Conservation (phyloP, 2,329 filamentous ascomycete genomes). For the Teratosphaeria destructans region DNA sequence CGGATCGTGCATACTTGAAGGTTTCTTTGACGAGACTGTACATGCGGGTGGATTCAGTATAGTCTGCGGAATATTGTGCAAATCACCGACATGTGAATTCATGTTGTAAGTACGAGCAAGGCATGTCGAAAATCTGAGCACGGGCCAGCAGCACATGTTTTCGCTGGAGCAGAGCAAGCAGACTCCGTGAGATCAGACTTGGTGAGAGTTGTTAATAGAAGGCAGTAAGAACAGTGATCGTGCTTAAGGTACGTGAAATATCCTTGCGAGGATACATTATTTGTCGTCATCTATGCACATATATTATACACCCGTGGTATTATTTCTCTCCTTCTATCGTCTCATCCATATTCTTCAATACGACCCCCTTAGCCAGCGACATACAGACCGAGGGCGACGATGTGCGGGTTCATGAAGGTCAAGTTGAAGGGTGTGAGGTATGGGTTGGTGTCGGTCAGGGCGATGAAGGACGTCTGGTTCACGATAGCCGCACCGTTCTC, state of each 20-base stretch:
- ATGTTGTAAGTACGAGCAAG: too few species aligned
- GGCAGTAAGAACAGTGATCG: too few species aligned
- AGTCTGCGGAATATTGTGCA: neutral
- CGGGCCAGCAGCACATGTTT: too few species aligned
- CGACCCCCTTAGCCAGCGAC: slow-evolving; percentile 52
- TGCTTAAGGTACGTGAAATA: neutral
- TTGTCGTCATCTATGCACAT: neutral
- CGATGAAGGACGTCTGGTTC: slow-evolving; percentile 73
- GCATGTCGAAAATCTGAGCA: neutral
- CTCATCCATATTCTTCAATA: neutral
- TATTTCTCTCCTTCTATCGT: neutral
- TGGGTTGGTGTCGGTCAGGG: slow-evolving; percentile 58
- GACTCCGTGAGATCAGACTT: too few species aligned
- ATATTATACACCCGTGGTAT: neutral
- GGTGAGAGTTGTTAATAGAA: too few species aligned
- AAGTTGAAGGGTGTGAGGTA: slow-evolving; percentile 70
- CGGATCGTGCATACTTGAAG: neutral
- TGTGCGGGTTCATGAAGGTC: slow-evolving; percentile 46
- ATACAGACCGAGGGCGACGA: slow-evolving; percentile 64
- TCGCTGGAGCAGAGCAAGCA: too few species aligned
- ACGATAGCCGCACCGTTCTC: slow-evolving; percentile 53
- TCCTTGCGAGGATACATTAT: neutral
- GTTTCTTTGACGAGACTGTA: neutral
- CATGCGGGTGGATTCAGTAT: neutral
- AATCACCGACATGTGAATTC: too few species aligned